Evolutionary conservation across 495 filamentous ascomycete species (phyloP).

Genomic region (Tetracladium marchalianum): DNA sequence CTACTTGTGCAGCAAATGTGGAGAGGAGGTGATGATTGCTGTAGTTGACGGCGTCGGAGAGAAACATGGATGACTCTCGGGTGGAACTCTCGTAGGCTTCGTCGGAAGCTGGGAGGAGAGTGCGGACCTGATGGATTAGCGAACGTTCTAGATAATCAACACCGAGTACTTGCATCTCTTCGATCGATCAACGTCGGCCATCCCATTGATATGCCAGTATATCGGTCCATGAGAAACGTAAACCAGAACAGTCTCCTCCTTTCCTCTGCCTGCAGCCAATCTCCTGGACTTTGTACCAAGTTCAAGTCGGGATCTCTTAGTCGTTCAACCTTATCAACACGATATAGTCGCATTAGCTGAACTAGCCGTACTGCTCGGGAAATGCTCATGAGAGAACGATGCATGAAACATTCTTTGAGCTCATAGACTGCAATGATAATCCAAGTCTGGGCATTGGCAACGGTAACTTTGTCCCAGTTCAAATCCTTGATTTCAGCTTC

Average conservation of each 20-base stretch:
- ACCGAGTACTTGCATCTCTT: conserved; percentile 21
- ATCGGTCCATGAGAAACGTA: conserved; percentile 39
- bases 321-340: conserved; percentile 27
- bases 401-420: conserved; percentile 30
- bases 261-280: conserved; percentile 42
- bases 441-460: conserved; percentile 38
- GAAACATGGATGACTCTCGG: background rate
- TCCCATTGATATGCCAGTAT: conserved; percentile 34
- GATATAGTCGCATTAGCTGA: conserved; percentile 37
- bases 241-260: conserved; percentile 43
- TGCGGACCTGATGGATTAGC: conserved; percentile 27
- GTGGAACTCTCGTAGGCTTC: background rate
- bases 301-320: conserved; percentile 25
- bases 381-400: conserved; percentile 33
- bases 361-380: conserved; percentile 29
- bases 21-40: background rate
- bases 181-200: conserved; percentile 35
- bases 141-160: background rate
- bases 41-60: conserved; percentile 1
- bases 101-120: conserved; percentile 28
- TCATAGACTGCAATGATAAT: conserved; percentile 32
- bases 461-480: conserved; percentile 35
- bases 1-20: background rate
- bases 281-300: conserved; percentile 26
- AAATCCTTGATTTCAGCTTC: conserved; percentile 36